Evolutionary conservation across 768 basidiomycete genomes (phyloP).

Genomic region (Daedaleopsis nitida): DNA sequence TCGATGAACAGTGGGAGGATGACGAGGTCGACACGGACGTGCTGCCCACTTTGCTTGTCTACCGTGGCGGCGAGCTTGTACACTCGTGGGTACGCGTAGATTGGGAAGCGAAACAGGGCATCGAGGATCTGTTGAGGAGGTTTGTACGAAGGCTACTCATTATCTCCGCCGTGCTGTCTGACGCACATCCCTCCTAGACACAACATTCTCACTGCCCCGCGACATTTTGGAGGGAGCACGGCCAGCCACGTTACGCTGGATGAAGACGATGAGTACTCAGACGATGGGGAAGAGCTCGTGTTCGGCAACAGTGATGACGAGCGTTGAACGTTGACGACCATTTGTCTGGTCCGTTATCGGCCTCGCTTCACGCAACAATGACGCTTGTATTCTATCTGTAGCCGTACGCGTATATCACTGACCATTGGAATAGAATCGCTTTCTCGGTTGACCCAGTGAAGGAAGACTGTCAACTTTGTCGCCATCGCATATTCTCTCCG

Average conservation of each 20-base stretch:
- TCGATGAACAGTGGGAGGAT: conserved; percentile 50
- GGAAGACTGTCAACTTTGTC: no score
- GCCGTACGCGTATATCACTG: background rate
- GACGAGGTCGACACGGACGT: conserved; percentile 76
- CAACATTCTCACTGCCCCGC: conserved; percentile 40
- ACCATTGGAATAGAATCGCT: background rate
- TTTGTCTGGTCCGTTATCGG: background rate
- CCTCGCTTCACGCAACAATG: background rate
- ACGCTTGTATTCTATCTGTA: background rate
- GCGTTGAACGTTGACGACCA: conserved; percentile 1
- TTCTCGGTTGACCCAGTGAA: no score
- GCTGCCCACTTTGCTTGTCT: conserved; percentile 77
- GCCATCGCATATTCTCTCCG: no score
- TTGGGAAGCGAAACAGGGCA: conserved; percentile 74
- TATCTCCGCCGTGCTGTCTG: background rate
- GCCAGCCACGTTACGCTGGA: conserved; percentile 41
- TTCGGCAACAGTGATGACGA: conserved; percentile 34
- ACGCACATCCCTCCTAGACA: conserved; percentile 32
- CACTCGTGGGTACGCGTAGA: conserved; percentile 88
- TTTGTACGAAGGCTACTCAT: conserved; percentile 31
- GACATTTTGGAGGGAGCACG: conserved; percentile 34
- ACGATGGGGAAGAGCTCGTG: conserved; percentile 36
- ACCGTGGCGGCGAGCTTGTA: conserved; percentile 80
- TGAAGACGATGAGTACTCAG: conserved; percentile 46
- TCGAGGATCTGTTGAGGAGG: conserved; percentile 71